Evolutionary conservation across 2,329 filamentous ascomycete species (phyloP).

Genomic region (Aspergillus glaucus): DNA sequence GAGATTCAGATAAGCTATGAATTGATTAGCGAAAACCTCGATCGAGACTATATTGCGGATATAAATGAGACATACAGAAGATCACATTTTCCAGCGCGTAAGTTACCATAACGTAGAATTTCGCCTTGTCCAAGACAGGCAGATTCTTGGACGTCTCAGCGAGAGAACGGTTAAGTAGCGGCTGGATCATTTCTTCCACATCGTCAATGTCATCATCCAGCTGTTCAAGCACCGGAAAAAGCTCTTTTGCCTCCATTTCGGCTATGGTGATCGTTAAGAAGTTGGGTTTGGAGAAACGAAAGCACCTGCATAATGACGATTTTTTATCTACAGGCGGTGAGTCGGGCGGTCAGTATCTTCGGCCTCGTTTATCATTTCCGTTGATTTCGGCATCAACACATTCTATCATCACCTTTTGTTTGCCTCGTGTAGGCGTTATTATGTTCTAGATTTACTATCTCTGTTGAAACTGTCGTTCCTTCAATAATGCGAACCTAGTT

Average conservation of each 20-base stretch:
- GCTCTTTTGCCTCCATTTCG: slow-evolving; percentile 51
- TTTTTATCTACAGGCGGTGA: slow-evolving; percentile 18
- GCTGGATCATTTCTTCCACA: slow-evolving; percentile 65
- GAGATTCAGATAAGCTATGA: slow-evolving; percentile 65
- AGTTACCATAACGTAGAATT: slow-evolving; percentile 79
- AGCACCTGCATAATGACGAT: slow-evolving; percentile 5
- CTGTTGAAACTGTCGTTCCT: not conserved
- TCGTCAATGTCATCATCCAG: slow-evolving; percentile 74
- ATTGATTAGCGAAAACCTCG: slow-evolving; percentile 7
- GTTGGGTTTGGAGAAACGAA: slow-evolving; percentile 2
- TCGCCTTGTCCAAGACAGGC: slow-evolving; percentile 89
- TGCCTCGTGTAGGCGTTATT: not conserved
- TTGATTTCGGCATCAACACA: not conserved
- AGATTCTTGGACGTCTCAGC: slow-evolving; percentile 67
- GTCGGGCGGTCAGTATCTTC: slow-evolving; percentile 10
- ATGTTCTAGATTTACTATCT: not conserved
- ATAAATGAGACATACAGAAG: slow-evolving; percentile 58
- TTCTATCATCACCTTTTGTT: not conserved
- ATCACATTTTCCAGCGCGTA: slow-evolving; percentile 88
- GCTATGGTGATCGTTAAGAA: slow-evolving; percentile 12
- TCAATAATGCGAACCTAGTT: not conserved
- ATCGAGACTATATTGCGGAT: too few relatives aligned
- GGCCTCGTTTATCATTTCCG: not conserved
- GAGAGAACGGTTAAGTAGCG: slow-evolving; percentile 62
- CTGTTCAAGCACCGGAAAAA: slow-evolving; percentile 63